Conservation (phyloP, 306 rosid genomes). For the Rosa rugosa region DNA sequence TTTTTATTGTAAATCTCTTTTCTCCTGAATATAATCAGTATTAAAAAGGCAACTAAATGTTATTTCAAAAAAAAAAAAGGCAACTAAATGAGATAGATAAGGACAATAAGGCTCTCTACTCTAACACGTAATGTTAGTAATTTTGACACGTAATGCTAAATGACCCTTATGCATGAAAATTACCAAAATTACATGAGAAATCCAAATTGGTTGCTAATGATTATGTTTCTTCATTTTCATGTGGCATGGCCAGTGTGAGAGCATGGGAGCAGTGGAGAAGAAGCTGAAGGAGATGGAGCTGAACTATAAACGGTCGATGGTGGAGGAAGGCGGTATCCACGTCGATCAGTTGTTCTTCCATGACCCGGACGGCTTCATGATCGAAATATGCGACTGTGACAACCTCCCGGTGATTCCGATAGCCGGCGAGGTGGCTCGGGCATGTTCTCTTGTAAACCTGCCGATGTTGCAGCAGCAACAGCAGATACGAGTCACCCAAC, state of each 20-base stretch:
- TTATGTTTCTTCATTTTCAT: background rate
- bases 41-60: background rate
- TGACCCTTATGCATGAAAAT: background rate
- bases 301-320: slow-evolving; percentile 50
- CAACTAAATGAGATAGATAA: background rate
- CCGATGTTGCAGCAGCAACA: slow-evolving; percentile 33
- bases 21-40: background rate
- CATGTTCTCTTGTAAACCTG: slow-evolving; percentile 40
- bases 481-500: slow-evolving; percentile 24
- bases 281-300: slow-evolving; percentile 78
- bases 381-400: slow-evolving; percentile 92
- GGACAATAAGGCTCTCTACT: background rate
- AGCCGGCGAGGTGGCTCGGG: slow-evolving; percentile 36
- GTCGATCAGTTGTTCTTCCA: slow-evolving; percentile 88
- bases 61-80: background rate
- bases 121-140: background rate
- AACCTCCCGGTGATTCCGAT: slow-evolving; percentile 77
- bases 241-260: slow-evolving; percentile 54
- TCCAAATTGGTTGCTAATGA: background rate
- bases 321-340: slow-evolving; percentile 78
- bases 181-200: background rate
- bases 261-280: slow-evolving; percentile 89
- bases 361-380: slow-evolving; percentile 97
- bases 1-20: background rate
- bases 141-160: background rate